Percentiles rank a stretch among this genome's conserved stretches.
Conservation (phyloP, 1,284 basidiomycete genomes). For the Paramarasmius palmivorus region DNA sequence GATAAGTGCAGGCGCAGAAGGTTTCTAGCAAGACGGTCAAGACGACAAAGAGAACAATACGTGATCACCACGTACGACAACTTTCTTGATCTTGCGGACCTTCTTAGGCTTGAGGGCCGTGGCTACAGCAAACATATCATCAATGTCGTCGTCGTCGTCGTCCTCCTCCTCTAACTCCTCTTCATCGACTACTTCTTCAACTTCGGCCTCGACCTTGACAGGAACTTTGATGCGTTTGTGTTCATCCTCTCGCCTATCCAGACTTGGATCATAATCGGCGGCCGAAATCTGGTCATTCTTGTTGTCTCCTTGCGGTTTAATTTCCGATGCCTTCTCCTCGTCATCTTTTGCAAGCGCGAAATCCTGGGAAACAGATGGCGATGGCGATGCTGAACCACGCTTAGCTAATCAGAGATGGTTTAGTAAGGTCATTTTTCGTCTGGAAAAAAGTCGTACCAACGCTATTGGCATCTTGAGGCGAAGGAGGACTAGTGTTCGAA, state of each 20-base stretch:
- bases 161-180: conserved; percentile 63
- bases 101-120: conserved; percentile 56
- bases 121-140: conserved; percentile 86
- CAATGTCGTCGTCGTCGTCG: conserved; percentile 77
- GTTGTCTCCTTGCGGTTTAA: conserved; percentile 41
- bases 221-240: conserved; percentile 57
- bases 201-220: conserved; percentile 20
- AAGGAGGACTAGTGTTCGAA: conserved; percentile 51
- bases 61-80: conserved; percentile 42
- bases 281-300: conserved; percentile 71
- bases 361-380: conserved; percentile 48
- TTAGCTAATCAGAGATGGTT: conserved; percentile 33
- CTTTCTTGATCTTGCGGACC: conserved; percentile 59
- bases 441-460: conserved; percentile 21
- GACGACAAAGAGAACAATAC: neutral
- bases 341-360: conserved; percentile 65
- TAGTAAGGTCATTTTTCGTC: neutral
- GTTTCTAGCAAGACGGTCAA: conserved; percentile 37
- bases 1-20: conserved; percentile 61
- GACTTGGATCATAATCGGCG: conserved; percentile 90
- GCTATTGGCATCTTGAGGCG: conserved; percentile 24
- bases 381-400: conserved; percentile 53
- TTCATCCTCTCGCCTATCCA: conserved; percentile 83
- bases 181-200: conserved; percentile 33
- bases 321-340: conserved; percentile 46